Evolutionary conservation across 805 yeast species (phyloP).

Genomic region (Yamadazyma sp.): DNA sequence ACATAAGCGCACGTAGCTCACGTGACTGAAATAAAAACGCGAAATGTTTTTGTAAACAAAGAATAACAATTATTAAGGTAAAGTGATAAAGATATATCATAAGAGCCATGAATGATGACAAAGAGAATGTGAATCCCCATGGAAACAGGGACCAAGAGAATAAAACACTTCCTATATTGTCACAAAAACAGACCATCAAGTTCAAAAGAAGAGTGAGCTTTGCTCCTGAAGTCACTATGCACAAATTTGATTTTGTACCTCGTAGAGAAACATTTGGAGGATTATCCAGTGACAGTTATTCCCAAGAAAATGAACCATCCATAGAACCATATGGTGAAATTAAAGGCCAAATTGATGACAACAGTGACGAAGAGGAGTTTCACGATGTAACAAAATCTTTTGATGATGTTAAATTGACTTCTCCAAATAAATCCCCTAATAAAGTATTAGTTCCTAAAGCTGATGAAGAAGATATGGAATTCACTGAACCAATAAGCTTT

Average conservation of each 20-base stretch:
- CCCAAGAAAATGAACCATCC: constrained; percentile 11
- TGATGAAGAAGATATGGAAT: constrained; percentile 18
- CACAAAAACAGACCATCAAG: background rate
- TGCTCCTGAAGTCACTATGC: constrained; percentile 72
- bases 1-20: too few relatives aligned
- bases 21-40: too few relatives aligned
- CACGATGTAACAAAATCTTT: constrained; percentile 21
- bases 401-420: constrained; percentile 1
- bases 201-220: constrained; percentile 62
- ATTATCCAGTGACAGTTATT: background rate
- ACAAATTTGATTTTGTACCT: constrained; percentile 46
- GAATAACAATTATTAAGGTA: too few relatives aligned
- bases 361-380: background rate
- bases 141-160: too few relatives aligned
- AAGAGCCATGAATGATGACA: too few relatives aligned
- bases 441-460: too few relatives aligned
- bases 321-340: too few relatives aligned
- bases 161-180: constrained; percentile 3
- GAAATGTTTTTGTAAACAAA: too few relatives aligned
- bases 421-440: constrained; percentile 3
- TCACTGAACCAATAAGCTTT: constrained; percentile 13
- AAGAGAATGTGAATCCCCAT: constrained; percentile 13
- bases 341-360: background rate
- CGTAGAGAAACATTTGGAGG: constrained; percentile 27
- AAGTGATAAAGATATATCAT: too few relatives aligned